Evolutionary conservation across 768 basidiomycete species (phyloP), one percentile per base, ranked within the genome.

Genomic region (Russula sp.): DNA sequence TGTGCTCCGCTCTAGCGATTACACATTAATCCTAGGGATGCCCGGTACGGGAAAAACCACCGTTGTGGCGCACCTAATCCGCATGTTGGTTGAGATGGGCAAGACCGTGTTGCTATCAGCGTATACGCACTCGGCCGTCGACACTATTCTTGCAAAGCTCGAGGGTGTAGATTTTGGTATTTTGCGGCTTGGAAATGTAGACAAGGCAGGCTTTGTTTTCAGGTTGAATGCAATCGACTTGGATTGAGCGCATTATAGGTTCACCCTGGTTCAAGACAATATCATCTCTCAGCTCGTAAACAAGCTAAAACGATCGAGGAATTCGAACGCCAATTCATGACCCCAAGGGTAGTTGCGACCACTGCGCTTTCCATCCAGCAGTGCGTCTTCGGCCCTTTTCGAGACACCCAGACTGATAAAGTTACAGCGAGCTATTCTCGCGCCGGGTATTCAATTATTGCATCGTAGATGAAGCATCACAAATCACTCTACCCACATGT

Each of bases 31-130:
- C 32, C 79, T 98, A 7, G 97, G 97, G 16, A 98, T 98, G 97
- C 97, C 97, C 8, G 97, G 97, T 0, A 98, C 96, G 4, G 96
- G 97, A 8, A 99, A 99, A 76, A 97, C 96, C 48, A 96, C 94
- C 1, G 89, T 97, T 4, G 89, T 97, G 64, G 92, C 91, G 1
- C 87, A 91, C 37, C 82, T 97, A 53, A 94, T 98, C 71, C 81
- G 84, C 69, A 81, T 81, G 53, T 75, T 98, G 14, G 92, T 94
- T 1, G 80, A 74, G 44, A 77, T 85, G 75, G 91, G 92, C 7
- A 95, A 97, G 78, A 90, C 83, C 0, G 91, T 98, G 6, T 75
- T 99, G 31, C 74, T 98, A 64, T 90, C 90, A 7, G 91, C 91
- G 50, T 97, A 98, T 73, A 99, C 97, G 2, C 97, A 99, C 77